Base-by-base conservation (phyloP, 257 asterid species). In the Solanum bukasovii region DNA sequence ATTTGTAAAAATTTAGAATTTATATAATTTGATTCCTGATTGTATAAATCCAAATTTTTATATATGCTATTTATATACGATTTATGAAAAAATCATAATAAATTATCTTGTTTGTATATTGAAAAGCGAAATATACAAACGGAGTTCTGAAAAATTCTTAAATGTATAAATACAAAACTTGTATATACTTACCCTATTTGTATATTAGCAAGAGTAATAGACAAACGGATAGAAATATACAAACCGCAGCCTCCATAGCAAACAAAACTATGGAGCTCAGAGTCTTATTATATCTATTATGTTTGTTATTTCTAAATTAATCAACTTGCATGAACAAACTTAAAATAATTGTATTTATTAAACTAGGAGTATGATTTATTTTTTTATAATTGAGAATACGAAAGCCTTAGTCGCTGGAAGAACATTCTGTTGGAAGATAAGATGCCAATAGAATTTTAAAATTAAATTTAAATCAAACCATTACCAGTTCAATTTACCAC, bases 391-490 rank as follows among this genome's bases (percentile, higher is more conserved):
- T 49, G 85, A 9, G 44, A 29, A 82, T 82, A 82, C 2, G 70
- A 82, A 27, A 49, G 85, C 44, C 70, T 49, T 31, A 49, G 86
- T 82, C 86, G 86, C 70, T 9, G 71, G 70, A 82, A 82, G 70
- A 82, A 82, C 9, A 38, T 49, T 18, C 7, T 49, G 86, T 29
- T 82, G 86, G 86, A 82, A 31, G 71, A 49, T 82, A 82, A 31
- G 70, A 49, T 16, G 68, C 70, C 86, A 82, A 20, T 1, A 29
- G 3, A 49, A 82, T 82, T 82, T 27, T 44, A 2, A 44, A 46
- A 44, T 16, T 56, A 18, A 52, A 56, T 56, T 56, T 3, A 56
- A 56, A 56, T 56, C 65, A 56, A 56, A 18, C n/a, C n/a, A 56
- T 56, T 56, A 6, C 65, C 65, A 56, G n/a, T 56, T 56, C 21